Conservation (phyloP, 345 rosid species). For the Eucalyptus cloeziana region DNA sequence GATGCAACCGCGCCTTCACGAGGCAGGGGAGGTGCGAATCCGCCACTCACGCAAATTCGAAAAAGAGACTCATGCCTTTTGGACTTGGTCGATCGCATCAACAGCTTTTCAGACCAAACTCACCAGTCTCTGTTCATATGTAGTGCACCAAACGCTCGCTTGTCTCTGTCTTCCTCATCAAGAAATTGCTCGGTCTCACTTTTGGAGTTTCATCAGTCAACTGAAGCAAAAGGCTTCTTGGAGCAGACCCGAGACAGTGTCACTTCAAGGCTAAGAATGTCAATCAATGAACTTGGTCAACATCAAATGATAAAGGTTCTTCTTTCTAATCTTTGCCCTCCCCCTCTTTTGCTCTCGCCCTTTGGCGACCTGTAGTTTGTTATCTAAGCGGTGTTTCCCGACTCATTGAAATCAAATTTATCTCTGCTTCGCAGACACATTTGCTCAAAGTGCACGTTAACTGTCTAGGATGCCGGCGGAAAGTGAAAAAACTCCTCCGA, state of each 20-base stretch:
- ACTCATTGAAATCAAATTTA: neutral
- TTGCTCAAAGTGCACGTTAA: slow-evolving; percentile 55
- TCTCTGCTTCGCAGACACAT: slow-evolving; percentile 26
- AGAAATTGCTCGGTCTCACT: neutral
- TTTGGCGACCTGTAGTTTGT: neutral
- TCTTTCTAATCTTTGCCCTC: neutral
- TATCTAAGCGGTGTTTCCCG: neutral
- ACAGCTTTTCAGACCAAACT: neutral
- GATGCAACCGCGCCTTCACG: neutral
- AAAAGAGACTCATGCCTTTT: neutral
- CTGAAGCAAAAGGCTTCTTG: neutral
- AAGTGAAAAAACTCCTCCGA: slow-evolving; percentile 54
- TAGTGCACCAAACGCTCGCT: neutral
- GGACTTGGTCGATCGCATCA: neutral
- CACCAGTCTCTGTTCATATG: neutral
- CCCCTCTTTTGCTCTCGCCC: neutral
- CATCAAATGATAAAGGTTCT: slow-evolving; percentile 25
- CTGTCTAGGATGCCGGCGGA: slow-evolving; percentile 65
- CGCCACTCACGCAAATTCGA: neutral
- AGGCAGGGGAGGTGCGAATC: neutral
- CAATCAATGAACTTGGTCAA: slow-evolving; percentile 9
- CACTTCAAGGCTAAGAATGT: slow-evolving; percentile 7
- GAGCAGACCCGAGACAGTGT: neutral
- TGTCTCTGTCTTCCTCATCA: neutral
- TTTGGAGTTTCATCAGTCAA: neutral